Percentiles rank a stretch among this genome's conserved stretches.
Conservation (phyloP, 73 alveolate species). For the Breviolum minutum region DNA sequence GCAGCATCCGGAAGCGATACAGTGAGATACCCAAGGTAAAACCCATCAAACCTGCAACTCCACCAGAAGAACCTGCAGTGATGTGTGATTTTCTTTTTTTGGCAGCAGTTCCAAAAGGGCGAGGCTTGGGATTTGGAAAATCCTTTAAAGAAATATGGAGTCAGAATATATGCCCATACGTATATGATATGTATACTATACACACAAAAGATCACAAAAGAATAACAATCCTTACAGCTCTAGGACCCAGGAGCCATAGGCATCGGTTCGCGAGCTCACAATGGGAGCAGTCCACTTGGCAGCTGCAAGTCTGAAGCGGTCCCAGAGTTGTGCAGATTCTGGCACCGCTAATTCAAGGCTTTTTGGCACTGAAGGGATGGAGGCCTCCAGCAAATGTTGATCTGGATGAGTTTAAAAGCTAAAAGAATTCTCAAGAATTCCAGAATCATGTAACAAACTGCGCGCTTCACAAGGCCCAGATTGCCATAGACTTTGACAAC, state of each 20-base stretch:
- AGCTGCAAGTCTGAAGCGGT: not conserved
- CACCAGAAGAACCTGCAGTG: slow-evolving; percentile 6
- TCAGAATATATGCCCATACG: not conserved
- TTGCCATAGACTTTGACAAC: not conserved
- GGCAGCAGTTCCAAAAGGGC: not conserved
- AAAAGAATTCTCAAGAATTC: not conserved
- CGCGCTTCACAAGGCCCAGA: not conserved
- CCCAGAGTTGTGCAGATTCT: slow-evolving; percentile 15
- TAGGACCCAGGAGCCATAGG: not conserved
- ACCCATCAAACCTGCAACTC: slow-evolving; percentile 25
- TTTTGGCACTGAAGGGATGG: slow-evolving; percentile 31
- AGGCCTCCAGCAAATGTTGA: not conserved
- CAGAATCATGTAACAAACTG: not conserved
- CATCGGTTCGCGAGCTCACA: not conserved
- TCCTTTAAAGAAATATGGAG: too few species aligned
- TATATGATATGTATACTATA: too few species aligned
- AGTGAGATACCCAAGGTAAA: slow-evolving; percentile 23
- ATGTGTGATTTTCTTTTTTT: not conserved
- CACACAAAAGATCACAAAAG: too few species aligned
- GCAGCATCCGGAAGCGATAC: slow-evolving; percentile 31
- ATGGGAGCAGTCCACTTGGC: slow-evolving; percentile 64
- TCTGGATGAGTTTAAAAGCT: too few species aligned
- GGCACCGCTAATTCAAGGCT: slow-evolving; percentile 21
- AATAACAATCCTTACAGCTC: not conserved
- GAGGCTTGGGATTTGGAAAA: not conserved